Percentiles rank a stretch among this genome's conserved stretches.
Evolutionary conservation across 1,284 basidiomycete genomes (phyloP).

Genomic region (Pyrrhoderma lamaoense): DNA sequence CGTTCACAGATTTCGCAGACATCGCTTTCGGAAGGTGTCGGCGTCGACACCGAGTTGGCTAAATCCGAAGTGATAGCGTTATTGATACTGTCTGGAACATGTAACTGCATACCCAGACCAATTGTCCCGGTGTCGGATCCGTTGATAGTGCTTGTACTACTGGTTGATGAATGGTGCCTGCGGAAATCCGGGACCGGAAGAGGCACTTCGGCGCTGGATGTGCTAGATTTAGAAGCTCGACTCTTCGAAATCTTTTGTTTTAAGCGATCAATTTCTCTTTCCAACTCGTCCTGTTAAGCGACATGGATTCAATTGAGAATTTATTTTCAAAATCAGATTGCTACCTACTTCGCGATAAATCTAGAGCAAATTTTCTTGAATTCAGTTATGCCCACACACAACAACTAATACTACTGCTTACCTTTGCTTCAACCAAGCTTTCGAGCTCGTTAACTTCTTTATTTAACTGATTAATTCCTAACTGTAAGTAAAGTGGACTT

Average conservation of each 20-base stretch:
- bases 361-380: conserved; percentile 29
- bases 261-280: conserved; percentile 72
- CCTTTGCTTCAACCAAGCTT: conserved; percentile 83
- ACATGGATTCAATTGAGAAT: conserved; percentile 13
- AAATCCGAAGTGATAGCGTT: conserved; percentile 21
- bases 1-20: conserved; percentile 81
- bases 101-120: conserved; percentile 14
- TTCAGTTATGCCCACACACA: background rate
- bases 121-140: conserved; percentile 20
- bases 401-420: conserved; percentile 25
- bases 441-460: conserved; percentile 90
- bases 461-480: conserved; percentile 52
- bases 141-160: conserved; percentile 18
- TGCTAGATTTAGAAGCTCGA: conserved; percentile 47
- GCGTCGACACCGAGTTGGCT: conserved; percentile 18
- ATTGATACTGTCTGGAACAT: conserved; percentile 25
- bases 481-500: no score
- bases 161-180: conserved; percentile 24
- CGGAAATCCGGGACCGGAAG: conserved; percentile 12
- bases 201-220: conserved; percentile 25
- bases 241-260: conserved; percentile 59
- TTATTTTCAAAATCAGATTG: background rate
- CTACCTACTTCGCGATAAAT: conserved; percentile 76
- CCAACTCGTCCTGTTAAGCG: conserved; percentile 68
- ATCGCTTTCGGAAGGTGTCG: conserved; percentile 23